These are phyloP conservation scores for Fragilaria crotonensis DNA, from an alignment of 108 stramenopile species.

Conservation along the genomic window DNA sequence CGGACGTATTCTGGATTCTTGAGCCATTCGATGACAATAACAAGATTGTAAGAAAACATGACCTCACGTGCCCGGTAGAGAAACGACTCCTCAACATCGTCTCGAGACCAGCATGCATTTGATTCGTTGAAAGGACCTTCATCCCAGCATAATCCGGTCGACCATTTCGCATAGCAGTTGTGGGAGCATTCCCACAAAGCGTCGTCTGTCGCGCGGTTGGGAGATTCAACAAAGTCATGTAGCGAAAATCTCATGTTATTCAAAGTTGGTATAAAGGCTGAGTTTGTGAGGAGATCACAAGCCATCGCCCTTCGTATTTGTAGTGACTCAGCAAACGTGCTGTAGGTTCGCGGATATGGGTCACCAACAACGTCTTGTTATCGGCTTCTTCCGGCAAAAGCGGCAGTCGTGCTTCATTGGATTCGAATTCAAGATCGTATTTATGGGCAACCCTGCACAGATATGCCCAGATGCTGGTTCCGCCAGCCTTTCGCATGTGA, in stretches of 20 bases:
- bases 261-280: background rate
- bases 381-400: background rate
- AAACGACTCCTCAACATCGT: background rate
- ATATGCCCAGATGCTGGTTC: background rate
- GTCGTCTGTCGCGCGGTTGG: background rate
- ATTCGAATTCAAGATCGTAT: background rate
- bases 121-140: background rate
- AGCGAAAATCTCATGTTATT: background rate
- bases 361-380: constrained; percentile 2
- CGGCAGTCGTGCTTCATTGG: background rate
- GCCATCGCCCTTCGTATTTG: constrained; percentile 12
- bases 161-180: background rate
- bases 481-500: constrained; percentile 10
- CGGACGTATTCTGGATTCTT: background rate
- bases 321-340: constrained; percentile 5
- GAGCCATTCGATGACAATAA: background rate
- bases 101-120: background rate
- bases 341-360: constrained; percentile 1
- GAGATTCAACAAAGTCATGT: background rate
- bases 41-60: background rate
- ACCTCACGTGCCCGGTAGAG: background rate
- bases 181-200: background rate
- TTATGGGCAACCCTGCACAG: background rate
- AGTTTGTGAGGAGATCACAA: background rate
- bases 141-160: background rate